phyloP scores from a whole-genome alignment of 2,329 filamentous ascomycete genomes.

The Drechslerella dactyloides region DNA sequence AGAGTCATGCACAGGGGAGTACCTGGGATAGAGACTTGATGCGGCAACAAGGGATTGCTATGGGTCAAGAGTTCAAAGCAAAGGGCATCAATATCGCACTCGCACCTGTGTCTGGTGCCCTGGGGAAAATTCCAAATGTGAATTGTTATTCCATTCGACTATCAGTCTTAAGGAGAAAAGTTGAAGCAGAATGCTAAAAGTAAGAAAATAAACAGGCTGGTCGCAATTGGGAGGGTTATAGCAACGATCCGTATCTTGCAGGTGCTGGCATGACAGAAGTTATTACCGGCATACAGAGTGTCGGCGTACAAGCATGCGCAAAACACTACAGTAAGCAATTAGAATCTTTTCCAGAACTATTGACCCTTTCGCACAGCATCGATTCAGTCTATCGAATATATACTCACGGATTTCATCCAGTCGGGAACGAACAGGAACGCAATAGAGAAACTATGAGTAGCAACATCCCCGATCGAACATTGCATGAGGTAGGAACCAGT shows the following conservation, averaged over 20 bases:
- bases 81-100: conserved; percentile 79
- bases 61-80: conserved; percentile 75
- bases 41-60: conserved; percentile 71
- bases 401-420: conserved; percentile 64
- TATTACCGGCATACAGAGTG: conserved; percentile 79
- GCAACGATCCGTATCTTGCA: conserved; percentile 76
- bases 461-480: conserved; percentile 68
- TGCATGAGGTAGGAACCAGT: conserved; percentile 61
- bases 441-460: conserved; percentile 67
- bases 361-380: too few species aligned
- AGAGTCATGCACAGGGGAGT: conserved; percentile 64
- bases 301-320: conserved; percentile 80
- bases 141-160: too few species aligned
- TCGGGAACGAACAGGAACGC: conserved; percentile 65
- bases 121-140: conserved; percentile 42
- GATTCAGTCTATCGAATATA: conserved; percentile 73
- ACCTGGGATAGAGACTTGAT: conserved; percentile 79
- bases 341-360: conserved; percentile 62
- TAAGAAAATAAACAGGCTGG: too few species aligned
- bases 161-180: too few species aligned
- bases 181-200: too few species aligned
- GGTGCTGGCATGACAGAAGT: conserved; percentile 75
- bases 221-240: conserved; percentile 74
- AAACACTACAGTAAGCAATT: conserved; percentile 61
- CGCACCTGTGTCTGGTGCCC: conserved; percentile 70